These are phyloP conservation scores for Dalbergia oliveri DNA, from an alignment of 306 rosid genomes.

Conservation along the genomic window DNA sequence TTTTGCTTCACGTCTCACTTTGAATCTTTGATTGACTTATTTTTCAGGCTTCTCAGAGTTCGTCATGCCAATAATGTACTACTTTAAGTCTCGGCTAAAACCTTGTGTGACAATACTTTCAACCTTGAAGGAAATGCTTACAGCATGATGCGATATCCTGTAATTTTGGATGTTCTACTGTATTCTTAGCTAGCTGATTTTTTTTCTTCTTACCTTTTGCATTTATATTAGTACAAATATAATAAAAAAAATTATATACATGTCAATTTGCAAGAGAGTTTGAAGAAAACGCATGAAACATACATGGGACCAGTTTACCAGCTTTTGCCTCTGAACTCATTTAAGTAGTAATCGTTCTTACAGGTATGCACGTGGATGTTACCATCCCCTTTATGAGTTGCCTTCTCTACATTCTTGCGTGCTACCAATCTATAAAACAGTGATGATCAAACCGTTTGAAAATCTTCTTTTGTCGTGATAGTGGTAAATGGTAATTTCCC, in stretches of 20 bases:
- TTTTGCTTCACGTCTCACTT: conserved; percentile 14
- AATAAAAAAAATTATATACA: conserved; percentile 28
- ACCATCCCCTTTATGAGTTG: not conserved
- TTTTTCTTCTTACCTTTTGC: conserved; percentile 39
- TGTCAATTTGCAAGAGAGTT: conserved; percentile 32
- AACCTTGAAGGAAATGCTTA: conserved; percentile 43
- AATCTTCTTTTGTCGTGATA: not conserved
- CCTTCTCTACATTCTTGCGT: not conserved
- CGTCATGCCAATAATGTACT: conserved; percentile 43
- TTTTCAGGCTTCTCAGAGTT: conserved; percentile 61
- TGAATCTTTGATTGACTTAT: conserved; percentile 33
- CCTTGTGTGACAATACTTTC: conserved; percentile 32
- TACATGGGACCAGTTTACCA: conserved; percentile 38
- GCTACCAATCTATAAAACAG: not conserved
- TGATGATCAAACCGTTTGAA: not conserved
- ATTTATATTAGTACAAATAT: conserved; percentile 35
- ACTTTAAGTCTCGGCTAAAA: conserved; percentile 42
- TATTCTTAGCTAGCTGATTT: conserved; percentile 56
- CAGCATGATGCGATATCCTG: conserved; percentile 46
- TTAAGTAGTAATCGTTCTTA: not conserved
- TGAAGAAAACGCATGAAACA: conserved; percentile 49
- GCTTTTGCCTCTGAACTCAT: conserved; percentile 16
- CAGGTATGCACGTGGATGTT: not conserved
- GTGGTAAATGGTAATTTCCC: not conserved
- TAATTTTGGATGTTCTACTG: conserved; percentile 47